Conservation (phyloP, 2,329 filamentous ascomycete genomes). For the Tricladium varicosporioides region DNA sequence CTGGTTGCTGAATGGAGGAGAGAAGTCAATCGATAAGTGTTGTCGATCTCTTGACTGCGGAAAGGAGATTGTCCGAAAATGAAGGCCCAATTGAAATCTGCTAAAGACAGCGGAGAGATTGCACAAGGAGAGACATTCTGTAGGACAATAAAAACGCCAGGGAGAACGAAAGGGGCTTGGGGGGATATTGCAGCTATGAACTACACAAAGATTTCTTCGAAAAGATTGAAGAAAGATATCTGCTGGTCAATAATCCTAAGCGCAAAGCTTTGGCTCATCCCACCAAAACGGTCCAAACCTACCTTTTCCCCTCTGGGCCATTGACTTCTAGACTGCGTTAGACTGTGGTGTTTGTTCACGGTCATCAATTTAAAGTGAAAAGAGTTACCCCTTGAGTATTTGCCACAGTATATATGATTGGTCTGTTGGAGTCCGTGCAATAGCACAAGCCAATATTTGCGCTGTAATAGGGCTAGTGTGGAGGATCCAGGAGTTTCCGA, state of each 20-base stretch:
- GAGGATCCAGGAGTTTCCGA: too few relatives aligned
- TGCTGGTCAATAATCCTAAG: background rate
- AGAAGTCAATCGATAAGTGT: background rate
- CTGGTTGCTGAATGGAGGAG: background rate
- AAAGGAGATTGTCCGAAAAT: background rate
- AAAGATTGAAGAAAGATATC: background rate
- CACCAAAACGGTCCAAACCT: too few relatives aligned
- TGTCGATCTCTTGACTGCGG: background rate
- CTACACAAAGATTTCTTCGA: background rate
- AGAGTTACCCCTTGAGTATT: background rate
- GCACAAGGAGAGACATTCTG: background rate
- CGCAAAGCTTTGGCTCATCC: background rate
- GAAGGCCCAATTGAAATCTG: background rate
- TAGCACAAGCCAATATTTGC: background rate
- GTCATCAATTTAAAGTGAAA: background rate
- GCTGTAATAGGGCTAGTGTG: too few relatives aligned
- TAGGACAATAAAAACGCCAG: background rate
- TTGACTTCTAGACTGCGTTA: background rate
- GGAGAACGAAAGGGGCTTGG: background rate
- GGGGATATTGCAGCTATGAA: too few relatives aligned
- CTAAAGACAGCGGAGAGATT: background rate
- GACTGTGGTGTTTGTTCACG: background rate
- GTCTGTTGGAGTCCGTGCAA: background rate
- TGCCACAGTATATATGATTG: too few relatives aligned
- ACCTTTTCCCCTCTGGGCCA: background rate